phyloP scores from a whole-genome alignment of 2,329 filamentous ascomycete species.

The Parastagonospora avenae region DNA sequence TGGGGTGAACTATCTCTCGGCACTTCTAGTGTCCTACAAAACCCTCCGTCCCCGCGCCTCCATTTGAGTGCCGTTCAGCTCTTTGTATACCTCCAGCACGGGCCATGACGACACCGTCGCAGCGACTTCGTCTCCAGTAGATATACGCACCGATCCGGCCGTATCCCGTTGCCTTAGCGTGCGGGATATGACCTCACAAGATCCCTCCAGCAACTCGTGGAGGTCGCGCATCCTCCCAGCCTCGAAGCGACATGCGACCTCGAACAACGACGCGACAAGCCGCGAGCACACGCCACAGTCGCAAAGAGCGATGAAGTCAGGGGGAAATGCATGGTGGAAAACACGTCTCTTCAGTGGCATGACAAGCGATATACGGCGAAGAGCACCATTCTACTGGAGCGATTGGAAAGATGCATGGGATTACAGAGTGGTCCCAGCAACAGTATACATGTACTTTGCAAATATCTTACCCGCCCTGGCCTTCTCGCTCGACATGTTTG shows the following conservation, averaged over 20 bases:
- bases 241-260: slow-evolving; percentile 3
- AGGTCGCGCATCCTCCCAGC: slow-evolving; percentile 18
- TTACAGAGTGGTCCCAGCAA: slow-evolving; percentile 85
- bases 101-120: too few species aligned
- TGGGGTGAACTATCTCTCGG: too few species aligned
- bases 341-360: slow-evolving; percentile 79
- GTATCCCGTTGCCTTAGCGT: too few species aligned
- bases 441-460: slow-evolving; percentile 92
- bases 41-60: too few species aligned
- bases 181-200: slow-evolving; percentile 10
- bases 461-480: slow-evolving; percentile 88
- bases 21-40: too few species aligned
- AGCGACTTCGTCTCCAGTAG: too few species aligned
- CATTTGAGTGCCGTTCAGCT: too few species aligned
- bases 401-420: slow-evolving; percentile 90
- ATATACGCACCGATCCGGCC: too few species aligned
- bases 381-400: slow-evolving; percentile 77
- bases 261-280: slow-evolving; percentile 8
- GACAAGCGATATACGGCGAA: slow-evolving; percentile 74
- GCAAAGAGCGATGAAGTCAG: slow-evolving; percentile 14
- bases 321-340: slow-evolving; percentile 68
- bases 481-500: slow-evolving; percentile 93
- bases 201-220: slow-evolving; percentile 23
- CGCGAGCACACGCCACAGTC: slow-evolving; percentile 24
- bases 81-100: too few species aligned